Conservation (phyloP, 208 protist species). For the Acanthamoeba sp. region DNA sequence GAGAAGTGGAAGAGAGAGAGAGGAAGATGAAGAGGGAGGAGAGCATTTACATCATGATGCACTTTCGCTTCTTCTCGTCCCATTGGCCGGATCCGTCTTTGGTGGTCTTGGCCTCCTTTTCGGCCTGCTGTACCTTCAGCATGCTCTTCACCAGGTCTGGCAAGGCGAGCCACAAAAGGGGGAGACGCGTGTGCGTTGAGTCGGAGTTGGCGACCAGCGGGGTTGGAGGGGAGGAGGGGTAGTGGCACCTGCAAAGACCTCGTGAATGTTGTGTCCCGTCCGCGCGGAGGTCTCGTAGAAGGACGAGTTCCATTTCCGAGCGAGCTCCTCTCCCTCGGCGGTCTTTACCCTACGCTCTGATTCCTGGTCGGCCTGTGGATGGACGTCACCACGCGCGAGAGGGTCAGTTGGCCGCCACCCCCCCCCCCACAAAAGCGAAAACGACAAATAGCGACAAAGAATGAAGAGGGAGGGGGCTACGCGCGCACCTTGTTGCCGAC, state of each 20-base stretch:
- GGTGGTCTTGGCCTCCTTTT: background rate
- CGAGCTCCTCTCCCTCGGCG: background rate
- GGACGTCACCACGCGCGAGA: background rate
- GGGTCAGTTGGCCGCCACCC: background rate
- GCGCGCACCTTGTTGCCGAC: background rate
- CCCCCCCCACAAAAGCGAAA: background rate
- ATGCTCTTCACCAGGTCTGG: constrained; percentile 24
- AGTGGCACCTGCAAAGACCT: background rate
- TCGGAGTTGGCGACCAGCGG: background rate
- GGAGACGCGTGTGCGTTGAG: background rate
- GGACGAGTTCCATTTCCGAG: constrained; percentile 34
- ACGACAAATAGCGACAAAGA: background rate
- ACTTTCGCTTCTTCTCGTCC: constrained; percentile 29
- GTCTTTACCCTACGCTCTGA: background rate
- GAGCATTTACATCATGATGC: background rate
- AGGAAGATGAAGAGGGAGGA: too few relatives aligned
- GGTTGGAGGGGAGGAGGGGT: background rate
- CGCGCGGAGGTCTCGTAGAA: constrained; percentile 25
- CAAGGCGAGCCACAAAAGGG: background rate
- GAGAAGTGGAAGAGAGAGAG: too few relatives aligned
- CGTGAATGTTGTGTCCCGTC: constrained; percentile 17
- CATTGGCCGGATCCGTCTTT: background rate
- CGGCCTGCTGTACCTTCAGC: constrained; percentile 19
- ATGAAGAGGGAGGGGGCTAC: too few relatives aligned
- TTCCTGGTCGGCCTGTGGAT: constrained; percentile 9